Base-by-base conservation (phyloP, 805 yeast genomes). In the Pachysolen tannophilus region DNA sequence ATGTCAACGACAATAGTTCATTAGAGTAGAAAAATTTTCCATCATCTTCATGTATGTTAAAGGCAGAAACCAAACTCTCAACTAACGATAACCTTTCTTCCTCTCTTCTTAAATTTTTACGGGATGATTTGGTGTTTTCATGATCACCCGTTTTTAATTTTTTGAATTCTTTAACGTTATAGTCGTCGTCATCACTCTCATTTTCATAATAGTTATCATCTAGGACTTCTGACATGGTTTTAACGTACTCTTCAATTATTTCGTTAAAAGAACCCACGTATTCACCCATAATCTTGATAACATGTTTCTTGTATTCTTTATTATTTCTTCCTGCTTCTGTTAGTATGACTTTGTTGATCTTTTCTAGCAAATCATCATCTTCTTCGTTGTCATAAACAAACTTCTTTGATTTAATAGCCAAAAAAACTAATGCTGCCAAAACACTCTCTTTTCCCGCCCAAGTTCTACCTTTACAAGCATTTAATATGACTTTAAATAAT, bases 391-490 rank as follows among this genome's bases (percentile, higher is more conserved):
- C 30, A 1, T 33, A 24, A 10, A 78, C 44, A 29, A 50, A 60
- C 0, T 44, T 46, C 31, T 63, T 56, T 7, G 75, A 65, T 40
- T 72, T 74, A 13, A 61, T 48, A 0, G 79, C 50, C 21, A 82
- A 63, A 2, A 73, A 56, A 0, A 83, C 81, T 35, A 88, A 58
- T 0, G 95, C 83, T 25, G 74, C 75, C 14, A 86, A 60, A 1
- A 92, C 69, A 20, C 65, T 55, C 45, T 87, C 96, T 48, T 90
- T 90, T 5, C 97, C 97, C 11, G 68, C 67, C 92, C 95, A 90
- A 8, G 90, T 72, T 40, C 94, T 73, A 1, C 96, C 96, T 37
- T 67, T 63, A 37, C 78, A 65, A 0, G 94, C 75, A 20, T 66
- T 67, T 13, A 82, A 51, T 30, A 85, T 60, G 6, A 76, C 60